These are phyloP conservation scores for Amoebophrya sp. DNA, from an alignment of 169 alveolate species.

Conservation along the genomic window DNA sequence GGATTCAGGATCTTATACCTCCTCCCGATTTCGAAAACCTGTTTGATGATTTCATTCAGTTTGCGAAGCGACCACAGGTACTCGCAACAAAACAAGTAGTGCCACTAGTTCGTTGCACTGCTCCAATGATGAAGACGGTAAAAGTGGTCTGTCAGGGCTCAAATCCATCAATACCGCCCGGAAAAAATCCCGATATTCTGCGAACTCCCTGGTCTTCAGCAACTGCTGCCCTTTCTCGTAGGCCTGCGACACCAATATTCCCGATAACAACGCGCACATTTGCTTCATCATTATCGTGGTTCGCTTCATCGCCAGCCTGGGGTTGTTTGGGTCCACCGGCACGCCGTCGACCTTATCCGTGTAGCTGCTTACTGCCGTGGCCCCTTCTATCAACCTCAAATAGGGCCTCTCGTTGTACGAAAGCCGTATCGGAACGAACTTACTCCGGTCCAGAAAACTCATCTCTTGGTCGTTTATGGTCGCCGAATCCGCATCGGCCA, in stretches of 20 bases:
- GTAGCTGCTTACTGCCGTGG: constrained; percentile 75
- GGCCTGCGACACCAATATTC: constrained; percentile 78
- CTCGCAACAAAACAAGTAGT: no score
- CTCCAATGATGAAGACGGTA: no score
- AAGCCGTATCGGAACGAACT: not conserved
- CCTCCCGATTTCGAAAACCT: constrained; percentile 75
- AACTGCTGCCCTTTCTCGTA: constrained; percentile 74
- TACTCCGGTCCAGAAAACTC: not conserved
- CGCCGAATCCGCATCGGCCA: no score
- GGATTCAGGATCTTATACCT: constrained; percentile 83
- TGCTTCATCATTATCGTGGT: constrained; percentile 57
- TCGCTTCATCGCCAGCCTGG: not conserved
- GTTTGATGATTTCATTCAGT: not conserved
- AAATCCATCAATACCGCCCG: constrained; percentile 55
- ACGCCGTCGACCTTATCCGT: constrained; percentile 74
- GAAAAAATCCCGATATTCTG: constrained; percentile 64
- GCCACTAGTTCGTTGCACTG: no score
- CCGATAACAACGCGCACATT: constrained; percentile 76
- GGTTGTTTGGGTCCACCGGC: not conserved
- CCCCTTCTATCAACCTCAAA: constrained; percentile 71
- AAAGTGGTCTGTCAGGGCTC: no score
- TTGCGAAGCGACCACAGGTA: not conserved
- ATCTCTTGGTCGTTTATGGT: no score
- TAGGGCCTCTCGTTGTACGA: constrained; percentile 60
- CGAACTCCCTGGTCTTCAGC: constrained; percentile 65